Percentiles rank a stretch among this genome's conserved stretches.
Conservation (phyloP, 169 alveolate species). For the Amoebophrya sp. region DNA sequence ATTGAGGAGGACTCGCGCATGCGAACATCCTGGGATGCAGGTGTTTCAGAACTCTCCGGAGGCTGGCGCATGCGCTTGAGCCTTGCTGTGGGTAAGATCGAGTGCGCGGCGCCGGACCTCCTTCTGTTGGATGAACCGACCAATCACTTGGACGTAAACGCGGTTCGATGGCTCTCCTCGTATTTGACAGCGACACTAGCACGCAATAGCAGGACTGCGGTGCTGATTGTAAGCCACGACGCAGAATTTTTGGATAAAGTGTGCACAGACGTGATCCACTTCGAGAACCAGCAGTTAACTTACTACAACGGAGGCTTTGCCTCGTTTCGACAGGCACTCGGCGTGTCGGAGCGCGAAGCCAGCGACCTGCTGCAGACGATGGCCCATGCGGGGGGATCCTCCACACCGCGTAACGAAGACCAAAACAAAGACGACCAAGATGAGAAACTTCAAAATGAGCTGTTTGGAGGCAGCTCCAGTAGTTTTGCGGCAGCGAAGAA, state of each 20-base stretch:
- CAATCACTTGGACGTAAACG: constrained; percentile 84
- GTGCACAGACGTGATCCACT: constrained; percentile 36
- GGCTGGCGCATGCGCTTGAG: constrained; percentile 85
- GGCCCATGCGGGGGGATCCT: background rate
- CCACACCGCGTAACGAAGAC: background rate
- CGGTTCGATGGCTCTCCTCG: constrained; percentile 59
- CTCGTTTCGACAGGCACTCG: background rate
- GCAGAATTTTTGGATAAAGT: constrained; percentile 33
- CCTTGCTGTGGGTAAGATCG: constrained; percentile 68
- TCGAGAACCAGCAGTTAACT: constrained; percentile 24
- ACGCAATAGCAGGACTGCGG: background rate
- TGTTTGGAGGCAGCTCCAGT: background rate
- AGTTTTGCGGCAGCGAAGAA: background rate
- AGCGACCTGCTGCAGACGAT: background rate
- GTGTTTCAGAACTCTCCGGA: constrained; percentile 79
- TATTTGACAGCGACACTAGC: background rate
- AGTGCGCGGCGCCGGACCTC: constrained; percentile 78
- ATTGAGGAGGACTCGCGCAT: background rate
- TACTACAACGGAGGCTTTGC: constrained; percentile 26
- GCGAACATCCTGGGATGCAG: constrained; percentile 52
- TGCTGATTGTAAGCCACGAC: constrained; percentile 33
- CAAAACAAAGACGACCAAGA: background rate
- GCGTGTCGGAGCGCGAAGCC: background rate
- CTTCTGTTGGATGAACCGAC: constrained; percentile 86
- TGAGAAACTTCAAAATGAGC: background rate